phyloP scores from a whole-genome alignment of 2,329 filamentous ascomycete species.

The Paracoccidioides brasiliensis region DNA sequence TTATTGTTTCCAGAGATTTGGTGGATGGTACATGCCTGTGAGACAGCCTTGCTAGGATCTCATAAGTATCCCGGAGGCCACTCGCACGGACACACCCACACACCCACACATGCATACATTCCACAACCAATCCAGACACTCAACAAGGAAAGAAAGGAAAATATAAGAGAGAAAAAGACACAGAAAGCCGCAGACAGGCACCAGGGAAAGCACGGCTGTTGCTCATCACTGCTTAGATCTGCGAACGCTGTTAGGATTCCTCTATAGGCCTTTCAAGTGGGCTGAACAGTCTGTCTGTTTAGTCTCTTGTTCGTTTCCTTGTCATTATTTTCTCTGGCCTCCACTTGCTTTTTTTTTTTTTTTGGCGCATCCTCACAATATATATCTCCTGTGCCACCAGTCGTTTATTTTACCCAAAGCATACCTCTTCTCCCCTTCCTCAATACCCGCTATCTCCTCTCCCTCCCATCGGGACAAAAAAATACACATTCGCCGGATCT shows the following conservation, averaged over 20 bases:
- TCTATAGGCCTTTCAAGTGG: constrained; percentile 1
- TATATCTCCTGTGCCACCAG: constrained; percentile 1
- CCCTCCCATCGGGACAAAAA: background rate
- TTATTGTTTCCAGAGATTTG: background rate
- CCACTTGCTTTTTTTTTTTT: background rate
- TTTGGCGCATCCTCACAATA: background rate
- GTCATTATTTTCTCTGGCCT: background rate
- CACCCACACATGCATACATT: too few relatives aligned
- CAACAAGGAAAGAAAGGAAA: background rate
- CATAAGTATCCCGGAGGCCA: background rate
- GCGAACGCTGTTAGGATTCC: background rate
- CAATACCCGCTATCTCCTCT: background rate
- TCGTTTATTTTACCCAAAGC: background rate
- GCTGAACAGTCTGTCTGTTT: background rate
- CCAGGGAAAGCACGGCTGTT: background rate
- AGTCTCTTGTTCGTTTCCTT: background rate
- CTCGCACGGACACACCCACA: background rate
- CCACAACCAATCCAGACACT: background rate
- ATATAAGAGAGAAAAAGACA: constrained; percentile 2
- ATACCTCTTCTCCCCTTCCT: background rate
- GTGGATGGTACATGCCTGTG: background rate
- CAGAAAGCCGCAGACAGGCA: background rate
- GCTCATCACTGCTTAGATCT: background rate
- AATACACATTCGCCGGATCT: background rate
- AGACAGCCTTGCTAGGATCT: background rate